Percentiles rank a stretch among this genome's conserved stretches.
Evolutionary conservation across 1,284 basidiomycete genomes (phyloP).

Genomic region (Stereum hirsutum): DNA sequence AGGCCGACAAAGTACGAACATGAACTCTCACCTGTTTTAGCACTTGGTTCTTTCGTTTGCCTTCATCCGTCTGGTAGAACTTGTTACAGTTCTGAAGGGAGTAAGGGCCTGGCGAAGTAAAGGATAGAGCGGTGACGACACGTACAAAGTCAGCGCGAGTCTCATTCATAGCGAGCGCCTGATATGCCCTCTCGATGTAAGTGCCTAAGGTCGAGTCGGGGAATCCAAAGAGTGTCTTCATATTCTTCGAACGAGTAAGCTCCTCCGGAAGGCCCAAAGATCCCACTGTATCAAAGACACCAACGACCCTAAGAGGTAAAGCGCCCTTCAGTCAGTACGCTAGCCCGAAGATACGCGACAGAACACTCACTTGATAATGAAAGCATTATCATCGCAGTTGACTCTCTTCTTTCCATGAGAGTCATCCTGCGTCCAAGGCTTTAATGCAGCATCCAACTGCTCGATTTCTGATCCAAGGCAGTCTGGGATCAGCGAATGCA

Average conservation of each 20-base stretch:
- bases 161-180: constrained; percentile 61
- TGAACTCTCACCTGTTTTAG: constrained; percentile 44
- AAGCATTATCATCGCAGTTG: constrained; percentile 32
- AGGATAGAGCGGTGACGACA: constrained; percentile 2
- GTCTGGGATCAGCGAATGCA: background rate
- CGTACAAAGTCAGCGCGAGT: constrained; percentile 56
- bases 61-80: constrained; percentile 48
- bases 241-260: constrained; percentile 31
- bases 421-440: constrained; percentile 38
- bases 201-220: constrained; percentile 45
- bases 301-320: constrained; percentile 47
- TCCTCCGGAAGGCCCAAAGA: constrained; percentile 60
- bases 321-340: constrained; percentile 6
- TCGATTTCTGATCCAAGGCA: constrained; percentile 38
- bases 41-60: constrained; percentile 43
- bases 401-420: constrained; percentile 45
- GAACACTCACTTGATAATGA: constrained; percentile 48
- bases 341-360: background rate
- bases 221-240: constrained; percentile 51
- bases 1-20: constrained; percentile 20
- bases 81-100: constrained; percentile 44
- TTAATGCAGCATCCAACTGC: constrained; percentile 32
- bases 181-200: constrained; percentile 57
- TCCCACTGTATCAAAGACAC: constrained; percentile 69
- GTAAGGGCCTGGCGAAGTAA: background rate